Conservation (phyloP, 768 basidiomycete genomes). For the Phylloporus arenicola region DNA sequence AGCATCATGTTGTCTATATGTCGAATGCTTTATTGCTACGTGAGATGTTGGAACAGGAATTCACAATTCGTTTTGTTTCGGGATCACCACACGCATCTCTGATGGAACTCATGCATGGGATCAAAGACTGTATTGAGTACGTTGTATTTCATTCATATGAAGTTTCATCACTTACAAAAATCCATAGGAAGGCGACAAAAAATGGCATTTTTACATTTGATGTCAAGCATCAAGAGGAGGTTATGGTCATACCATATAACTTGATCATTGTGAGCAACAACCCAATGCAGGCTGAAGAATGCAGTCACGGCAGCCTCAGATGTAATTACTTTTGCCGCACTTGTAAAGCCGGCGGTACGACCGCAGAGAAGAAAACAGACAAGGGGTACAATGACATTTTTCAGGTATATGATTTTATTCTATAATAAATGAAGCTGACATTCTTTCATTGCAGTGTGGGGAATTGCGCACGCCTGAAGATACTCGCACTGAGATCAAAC, state of each 20-base stretch:
- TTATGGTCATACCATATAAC: constrained; percentile 19
- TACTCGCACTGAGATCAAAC: background rate
- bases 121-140: constrained; percentile 26
- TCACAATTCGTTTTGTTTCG: constrained; percentile 24
- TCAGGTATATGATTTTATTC: background rate
- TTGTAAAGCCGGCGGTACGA: constrained; percentile 30
- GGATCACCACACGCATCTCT: constrained; percentile 32
- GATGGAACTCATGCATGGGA: constrained; percentile 30
- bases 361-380: constrained; percentile 18
- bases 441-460: background rate
- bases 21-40: constrained; percentile 29
- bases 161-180: background rate
- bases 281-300: constrained; percentile 37
- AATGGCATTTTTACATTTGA: constrained; percentile 19
- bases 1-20: constrained; percentile 31
- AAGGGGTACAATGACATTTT: constrained; percentile 25
- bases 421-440: background rate
- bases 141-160: constrained; percentile 2
- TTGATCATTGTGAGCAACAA: constrained; percentile 28
- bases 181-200: constrained; percentile 5
- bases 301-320: constrained; percentile 27
- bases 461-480: constrained; percentile 7
- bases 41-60: constrained; percentile 29
- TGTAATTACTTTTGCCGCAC: constrained; percentile 31
- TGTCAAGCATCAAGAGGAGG: constrained; percentile 16